These are phyloP conservation scores for Phoenix dactylifera DNA, from an alignment of 176 grass and related monocot species.

Conservation along the genomic window DNA sequence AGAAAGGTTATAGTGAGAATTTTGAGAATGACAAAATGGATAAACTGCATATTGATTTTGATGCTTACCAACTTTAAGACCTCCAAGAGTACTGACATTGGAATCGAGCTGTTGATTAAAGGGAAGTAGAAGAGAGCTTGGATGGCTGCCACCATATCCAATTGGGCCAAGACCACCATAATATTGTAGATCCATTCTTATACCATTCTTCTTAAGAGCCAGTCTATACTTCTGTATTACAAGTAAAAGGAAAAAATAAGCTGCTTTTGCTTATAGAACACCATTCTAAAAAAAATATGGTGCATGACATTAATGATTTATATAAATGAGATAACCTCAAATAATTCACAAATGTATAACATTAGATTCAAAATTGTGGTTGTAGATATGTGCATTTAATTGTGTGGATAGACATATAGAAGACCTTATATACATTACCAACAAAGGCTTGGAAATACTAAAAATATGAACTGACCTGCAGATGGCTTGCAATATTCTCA, in stretches of 20 bases:
- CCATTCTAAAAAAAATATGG: neutral
- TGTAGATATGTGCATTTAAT: too few species aligned
- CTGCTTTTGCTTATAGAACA: neutral
- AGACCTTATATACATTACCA: neutral
- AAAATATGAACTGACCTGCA: slow-evolving; percentile 4
- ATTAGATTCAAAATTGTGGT: too few species aligned
- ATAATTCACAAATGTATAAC: neutral
- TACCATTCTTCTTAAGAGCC: slow-evolving; percentile 3
- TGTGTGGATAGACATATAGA: too few species aligned
- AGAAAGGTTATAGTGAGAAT: too few species aligned
- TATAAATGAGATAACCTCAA: neutral
- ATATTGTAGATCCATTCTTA: neutral
- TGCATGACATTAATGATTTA: neutral
- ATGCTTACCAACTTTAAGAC: too few species aligned
- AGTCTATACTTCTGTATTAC: slow-evolving; percentile 5
- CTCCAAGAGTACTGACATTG: too few species aligned
- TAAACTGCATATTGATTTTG: too few species aligned
- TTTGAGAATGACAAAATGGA: too few species aligned
- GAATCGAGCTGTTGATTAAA: neutral
- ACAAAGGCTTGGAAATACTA: neutral
- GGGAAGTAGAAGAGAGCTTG: neutral
- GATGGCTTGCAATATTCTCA: slow-evolving; percentile 6
- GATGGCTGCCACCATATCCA: neutral
- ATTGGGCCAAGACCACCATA: neutral
- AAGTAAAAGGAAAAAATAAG: neutral